Percentiles rank a stretch among this genome's conserved stretches.
phyloP scores from a whole-genome alignment of 2,329 filamentous ascomycete species.

The Aspergillus fischeri region DNA sequence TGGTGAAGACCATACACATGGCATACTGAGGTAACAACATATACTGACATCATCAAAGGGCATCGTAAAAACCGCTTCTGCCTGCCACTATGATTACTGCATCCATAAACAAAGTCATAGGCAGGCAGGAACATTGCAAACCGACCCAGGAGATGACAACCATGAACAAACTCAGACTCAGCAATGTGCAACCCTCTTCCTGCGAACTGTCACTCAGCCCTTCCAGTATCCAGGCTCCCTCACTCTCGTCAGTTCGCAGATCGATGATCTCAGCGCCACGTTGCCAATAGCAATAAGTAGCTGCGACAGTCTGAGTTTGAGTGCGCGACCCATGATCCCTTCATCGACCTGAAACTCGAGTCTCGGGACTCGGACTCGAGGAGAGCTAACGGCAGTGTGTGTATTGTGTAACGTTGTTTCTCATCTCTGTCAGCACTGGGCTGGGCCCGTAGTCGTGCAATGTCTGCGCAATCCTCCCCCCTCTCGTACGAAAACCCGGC shows the following conservation, averaged over 20 bases:
- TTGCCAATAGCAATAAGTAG: background rate
- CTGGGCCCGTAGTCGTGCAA: background rate
- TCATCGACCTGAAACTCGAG: background rate
- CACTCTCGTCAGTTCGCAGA: background rate
- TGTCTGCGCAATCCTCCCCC: background rate
- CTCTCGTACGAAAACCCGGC: background rate
- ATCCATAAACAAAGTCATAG: background rate
- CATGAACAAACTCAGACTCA: background rate
- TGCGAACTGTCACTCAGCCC: background rate
- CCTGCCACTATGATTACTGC: background rate
- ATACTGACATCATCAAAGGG: background rate
- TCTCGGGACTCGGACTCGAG: background rate
- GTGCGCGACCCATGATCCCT: background rate
- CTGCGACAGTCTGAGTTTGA: background rate
- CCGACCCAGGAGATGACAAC: background rate
- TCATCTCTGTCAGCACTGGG: background rate
- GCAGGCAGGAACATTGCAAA: background rate
- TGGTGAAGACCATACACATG: background rate
- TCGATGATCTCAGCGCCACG: background rate
- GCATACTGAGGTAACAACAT: background rate
- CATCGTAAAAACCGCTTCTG: background rate
- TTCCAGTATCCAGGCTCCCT: background rate
- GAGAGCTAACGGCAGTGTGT: background rate
- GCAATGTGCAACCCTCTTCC: background rate
- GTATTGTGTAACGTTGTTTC: background rate